phyloP scores from a whole-genome alignment of 148 eudicot genomes.

The Camellia lanceoleosa region DNA sequence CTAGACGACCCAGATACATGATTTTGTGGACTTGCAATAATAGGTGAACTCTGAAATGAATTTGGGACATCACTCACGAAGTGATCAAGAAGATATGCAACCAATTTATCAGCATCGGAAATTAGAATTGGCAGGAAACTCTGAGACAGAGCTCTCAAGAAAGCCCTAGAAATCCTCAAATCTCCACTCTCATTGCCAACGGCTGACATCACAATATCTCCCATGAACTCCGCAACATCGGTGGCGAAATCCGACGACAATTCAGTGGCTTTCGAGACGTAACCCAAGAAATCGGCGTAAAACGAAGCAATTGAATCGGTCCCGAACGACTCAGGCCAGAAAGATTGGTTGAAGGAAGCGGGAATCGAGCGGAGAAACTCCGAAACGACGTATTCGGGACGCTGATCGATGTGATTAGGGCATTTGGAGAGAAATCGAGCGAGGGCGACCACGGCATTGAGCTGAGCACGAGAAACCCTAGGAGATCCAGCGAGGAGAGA shows the following conservation, averaged over 20 bases:
- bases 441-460: conserved; percentile 58
- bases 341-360: conserved; percentile 48
- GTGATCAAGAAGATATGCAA: conserved; percentile 51
- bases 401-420: conserved; percentile 38
- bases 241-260: conserved; percentile 47
- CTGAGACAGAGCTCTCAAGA: conserved; percentile 61
- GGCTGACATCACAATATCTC: conserved; percentile 52
- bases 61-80: conserved; percentile 37
- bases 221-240: conserved; percentile 62
- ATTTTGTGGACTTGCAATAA: conserved; percentile 46
- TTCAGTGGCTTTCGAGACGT: conserved; percentile 52
- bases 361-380: conserved; percentile 61
- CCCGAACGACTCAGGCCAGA: conserved; percentile 78
- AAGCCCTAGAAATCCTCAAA: conserved; percentile 43
- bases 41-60: conserved; percentile 73
- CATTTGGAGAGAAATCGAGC: conserved; percentile 72
- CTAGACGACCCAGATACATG: conserved; percentile 56
- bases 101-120: conserved; percentile 50
- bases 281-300: conserved; percentile 51
- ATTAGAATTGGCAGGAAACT: conserved; percentile 53
- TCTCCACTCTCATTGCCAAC: conserved; percentile 37
- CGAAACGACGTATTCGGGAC: conserved; percentile 42
- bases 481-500: conserved; percentile 49
- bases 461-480: conserved; percentile 65
- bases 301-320: conserved; percentile 43